phyloP scores from a whole-genome alignment of 2,329 filamentous ascomycete genomes.

The Aureobasidium leucospermi region DNA sequence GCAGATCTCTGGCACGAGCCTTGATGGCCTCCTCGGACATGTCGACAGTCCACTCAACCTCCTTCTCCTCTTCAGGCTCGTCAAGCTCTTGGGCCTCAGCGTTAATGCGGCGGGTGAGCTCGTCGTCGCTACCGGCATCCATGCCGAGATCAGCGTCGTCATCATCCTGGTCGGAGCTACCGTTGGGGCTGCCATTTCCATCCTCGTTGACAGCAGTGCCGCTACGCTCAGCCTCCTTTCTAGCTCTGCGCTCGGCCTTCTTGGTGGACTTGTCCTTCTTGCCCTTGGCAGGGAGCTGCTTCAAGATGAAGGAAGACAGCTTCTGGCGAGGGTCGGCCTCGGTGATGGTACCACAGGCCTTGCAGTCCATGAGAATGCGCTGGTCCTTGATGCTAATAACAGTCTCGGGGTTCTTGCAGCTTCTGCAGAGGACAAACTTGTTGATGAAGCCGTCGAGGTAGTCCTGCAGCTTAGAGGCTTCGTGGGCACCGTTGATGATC shows the following conservation, averaged over 20 bases:
- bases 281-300: slow-evolving; percentile 85
- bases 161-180: slow-evolving; percentile 49
- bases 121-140: slow-evolving; percentile 80
- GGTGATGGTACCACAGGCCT: slow-evolving; percentile 90
- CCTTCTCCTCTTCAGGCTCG: slow-evolving; percentile 61
- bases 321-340: slow-evolving; percentile 91
- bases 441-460: slow-evolving; percentile 97
- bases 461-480: slow-evolving; percentile 91
- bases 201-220: slow-evolving; percentile 43
- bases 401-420: slow-evolving; percentile 99
- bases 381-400: slow-evolving; percentile 85
- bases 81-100: slow-evolving; percentile 66
- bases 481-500: slow-evolving; percentile 99
- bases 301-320: slow-evolving; percentile 93
- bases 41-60: slow-evolving; percentile 93
- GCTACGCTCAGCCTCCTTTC: slow-evolving; percentile 58
- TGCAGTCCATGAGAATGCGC: slow-evolving; percentile 90
- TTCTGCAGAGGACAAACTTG: slow-evolving; percentile 98
- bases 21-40: slow-evolving; percentile 93
- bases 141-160: slow-evolving; percentile 59
- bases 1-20: slow-evolving; percentile 85
- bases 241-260: slow-evolving; percentile 78
- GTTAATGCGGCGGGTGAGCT: slow-evolving; percentile 71
- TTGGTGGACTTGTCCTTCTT: slow-evolving; percentile 97
- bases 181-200: slow-evolving; percentile 56